Percentiles rank a stretch among this genome's conserved stretches.
Conservation (phyloP, 805 yeast species). For the Sungouiella blattae region DNA sequence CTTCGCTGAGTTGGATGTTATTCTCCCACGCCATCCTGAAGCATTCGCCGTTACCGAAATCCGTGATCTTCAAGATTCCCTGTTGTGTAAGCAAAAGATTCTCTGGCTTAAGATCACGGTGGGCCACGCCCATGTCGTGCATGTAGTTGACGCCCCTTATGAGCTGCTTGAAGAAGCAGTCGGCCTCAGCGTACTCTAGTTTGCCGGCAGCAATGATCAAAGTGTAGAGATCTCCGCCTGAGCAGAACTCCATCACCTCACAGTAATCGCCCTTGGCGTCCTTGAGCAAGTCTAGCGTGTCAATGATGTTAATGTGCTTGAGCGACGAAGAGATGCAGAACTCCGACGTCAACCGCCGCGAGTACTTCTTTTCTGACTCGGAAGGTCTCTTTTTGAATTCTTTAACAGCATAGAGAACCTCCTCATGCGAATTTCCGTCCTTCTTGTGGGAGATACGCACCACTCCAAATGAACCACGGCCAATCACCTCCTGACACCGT, state of each 20-base stretch:
- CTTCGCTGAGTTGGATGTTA: slow-evolving; percentile 65
- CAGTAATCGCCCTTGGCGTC: slow-evolving; percentile 82
- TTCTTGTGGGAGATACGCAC: slow-evolving; percentile 84
- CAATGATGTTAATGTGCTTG: slow-evolving; percentile 73
- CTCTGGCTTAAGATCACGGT: slow-evolving; percentile 87
- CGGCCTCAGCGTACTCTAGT: slow-evolving; percentile 79
- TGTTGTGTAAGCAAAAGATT: slow-evolving; percentile 68
- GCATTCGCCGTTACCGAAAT: slow-evolving; percentile 84
- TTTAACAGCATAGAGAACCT: slow-evolving; percentile 75
- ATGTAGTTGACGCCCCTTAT: slow-evolving; percentile 80
- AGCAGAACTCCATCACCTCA: slow-evolving; percentile 82
- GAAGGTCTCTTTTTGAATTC: slow-evolving; percentile 65
- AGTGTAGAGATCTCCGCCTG: slow-evolving; percentile 78
- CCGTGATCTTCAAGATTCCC: slow-evolving; percentile 78
- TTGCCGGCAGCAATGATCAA: slow-evolving; percentile 73
- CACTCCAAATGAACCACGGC: slow-evolving; percentile 91
- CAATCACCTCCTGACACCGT: slow-evolving; percentile 89
- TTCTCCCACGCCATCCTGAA: slow-evolving; percentile 82
- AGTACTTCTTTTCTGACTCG: slow-evolving; percentile 64
- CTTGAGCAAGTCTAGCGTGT: slow-evolving; percentile 69
- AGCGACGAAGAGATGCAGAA: slow-evolving; percentile 78
- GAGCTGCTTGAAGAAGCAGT: slow-evolving; percentile 84
- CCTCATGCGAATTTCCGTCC: slow-evolving; percentile 26
- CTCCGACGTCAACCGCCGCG: slow-evolving; percentile 73
- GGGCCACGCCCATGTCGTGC: slow-evolving; percentile 89